Percentiles rank a stretch among this genome's conserved stretches.
Conservation (phyloP, 306 rosid genomes). For the Inga laurina region DNA sequence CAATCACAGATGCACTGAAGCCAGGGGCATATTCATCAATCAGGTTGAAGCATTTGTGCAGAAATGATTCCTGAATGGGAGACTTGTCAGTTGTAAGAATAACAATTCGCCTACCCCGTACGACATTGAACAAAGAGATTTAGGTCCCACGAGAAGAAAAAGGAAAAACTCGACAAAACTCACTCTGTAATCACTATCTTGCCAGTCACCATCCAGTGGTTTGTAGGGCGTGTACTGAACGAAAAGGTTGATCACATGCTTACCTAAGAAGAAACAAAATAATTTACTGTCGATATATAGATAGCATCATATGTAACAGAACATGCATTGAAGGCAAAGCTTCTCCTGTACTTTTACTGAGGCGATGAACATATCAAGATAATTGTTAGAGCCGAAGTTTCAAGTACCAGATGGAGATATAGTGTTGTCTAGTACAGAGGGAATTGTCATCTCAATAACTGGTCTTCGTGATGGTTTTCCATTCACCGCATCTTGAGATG, state of each 20-base stretch:
- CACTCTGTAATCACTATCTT: slow-evolving; percentile 71
- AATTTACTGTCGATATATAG: slow-evolving; percentile 17
- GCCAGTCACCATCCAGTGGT: slow-evolving; percentile 85
- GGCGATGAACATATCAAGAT: slow-evolving; percentile 10
- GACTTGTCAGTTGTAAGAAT: slow-evolving; percentile 24
- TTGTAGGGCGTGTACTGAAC: slow-evolving; percentile 89
- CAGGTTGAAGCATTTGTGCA: slow-evolving; percentile 68
- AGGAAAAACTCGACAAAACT: slow-evolving; percentile 36
- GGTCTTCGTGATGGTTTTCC: slow-evolving; percentile 85
- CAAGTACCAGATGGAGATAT: slow-evolving; percentile 88
- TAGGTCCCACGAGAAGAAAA: neutral
- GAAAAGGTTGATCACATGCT: slow-evolving; percentile 90
- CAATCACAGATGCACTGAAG: slow-evolving; percentile 77
- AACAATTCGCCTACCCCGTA: neutral
- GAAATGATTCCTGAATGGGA: slow-evolving; percentile 65
- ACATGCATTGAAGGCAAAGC: slow-evolving; percentile 28
- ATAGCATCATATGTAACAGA: slow-evolving; percentile 1
- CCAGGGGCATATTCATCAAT: slow-evolving; percentile 94
- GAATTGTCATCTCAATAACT: slow-evolving; percentile 91
- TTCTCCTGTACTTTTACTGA: slow-evolving; percentile 1
- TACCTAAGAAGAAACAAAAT: slow-evolving; percentile 50
- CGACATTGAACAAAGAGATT: neutral
- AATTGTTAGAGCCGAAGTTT: slow-evolving; percentile 14
- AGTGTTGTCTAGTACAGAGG: slow-evolving; percentile 81
- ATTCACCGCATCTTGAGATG: slow-evolving; percentile 78